These are phyloP conservation scores for Prunus mongolica DNA, from an alignment of 306 rosid species.

Conservation along the genomic window DNA sequence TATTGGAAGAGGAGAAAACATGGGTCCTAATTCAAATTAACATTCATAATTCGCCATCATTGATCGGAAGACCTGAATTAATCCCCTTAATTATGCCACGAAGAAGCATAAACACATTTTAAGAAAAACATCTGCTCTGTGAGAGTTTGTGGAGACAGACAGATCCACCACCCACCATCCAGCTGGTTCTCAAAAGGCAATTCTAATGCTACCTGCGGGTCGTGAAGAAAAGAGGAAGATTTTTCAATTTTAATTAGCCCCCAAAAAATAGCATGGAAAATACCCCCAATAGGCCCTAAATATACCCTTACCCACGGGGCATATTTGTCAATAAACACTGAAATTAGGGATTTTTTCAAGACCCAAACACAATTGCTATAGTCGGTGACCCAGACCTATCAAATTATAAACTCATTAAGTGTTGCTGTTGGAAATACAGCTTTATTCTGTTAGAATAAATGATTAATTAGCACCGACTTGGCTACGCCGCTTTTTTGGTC, in stretches of 20 bases:
- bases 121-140: neutral
- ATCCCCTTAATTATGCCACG: neutral
- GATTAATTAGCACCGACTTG: neutral
- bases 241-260: too few relatives aligned
- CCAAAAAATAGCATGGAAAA: too few relatives aligned
- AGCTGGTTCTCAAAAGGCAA: neutral
- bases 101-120: neutral
- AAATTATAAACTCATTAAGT: too few relatives aligned
- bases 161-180: neutral
- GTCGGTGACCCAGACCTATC: too few relatives aligned
- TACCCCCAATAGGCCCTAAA: too few relatives aligned
- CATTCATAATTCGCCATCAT: neutral
- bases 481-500: neutral
- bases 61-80: neutral
- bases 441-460: neutral
- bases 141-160: neutral
- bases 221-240: neutral
- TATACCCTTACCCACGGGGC: too few relatives aligned
- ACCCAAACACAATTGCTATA: too few relatives aligned
- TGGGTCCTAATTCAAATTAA: conserved; percentile 1
- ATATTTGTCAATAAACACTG: too few relatives aligned
- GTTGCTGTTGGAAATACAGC: neutral
- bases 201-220: neutral
- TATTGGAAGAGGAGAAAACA: neutral
- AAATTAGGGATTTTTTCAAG: too few relatives aligned